phyloP scores from a whole-genome alignment of 495 filamentous ascomycete species.

The Neurospora discreta region DNA sequence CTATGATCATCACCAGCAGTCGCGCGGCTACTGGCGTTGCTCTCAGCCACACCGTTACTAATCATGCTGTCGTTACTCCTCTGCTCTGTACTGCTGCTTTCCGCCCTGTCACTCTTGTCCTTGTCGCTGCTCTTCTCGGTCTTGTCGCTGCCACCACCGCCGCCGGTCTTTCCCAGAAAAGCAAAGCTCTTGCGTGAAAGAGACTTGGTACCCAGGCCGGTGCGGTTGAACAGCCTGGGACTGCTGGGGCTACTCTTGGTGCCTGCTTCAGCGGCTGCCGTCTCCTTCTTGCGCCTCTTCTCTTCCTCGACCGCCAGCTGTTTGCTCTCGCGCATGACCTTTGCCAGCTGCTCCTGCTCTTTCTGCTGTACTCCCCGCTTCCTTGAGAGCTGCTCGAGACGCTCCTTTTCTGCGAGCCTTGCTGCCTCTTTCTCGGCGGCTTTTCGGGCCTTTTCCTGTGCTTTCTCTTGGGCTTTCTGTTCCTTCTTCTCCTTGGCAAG shows the following conservation, averaged over 20 bases:
- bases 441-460: conserved; percentile 54
- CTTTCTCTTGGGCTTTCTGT: conserved; percentile 49
- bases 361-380: conserved; percentile 22
- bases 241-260: conserved; percentile 5
- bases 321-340: conserved; percentile 33
- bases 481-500: conserved; percentile 43
- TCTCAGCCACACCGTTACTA: conserved; percentile 2
- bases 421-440: conserved; percentile 54
- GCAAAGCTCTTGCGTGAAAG: conserved; percentile 41
- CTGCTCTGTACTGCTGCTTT: conserved; percentile 5
- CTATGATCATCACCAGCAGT: not conserved
- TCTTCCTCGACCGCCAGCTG: conserved; percentile 31
- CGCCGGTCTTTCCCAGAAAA: conserved; percentile 24
- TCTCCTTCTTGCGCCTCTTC: conserved; percentile 24
- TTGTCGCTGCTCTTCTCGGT: conserved; percentile 20
- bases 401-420: conserved; percentile 45
- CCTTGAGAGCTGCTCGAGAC: conserved; percentile 21
- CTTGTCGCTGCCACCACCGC: conserved; percentile 14
- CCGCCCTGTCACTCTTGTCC: conserved; percentile 13
- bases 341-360: conserved; percentile 30
- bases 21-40: not conserved
- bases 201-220: conserved; percentile 28
- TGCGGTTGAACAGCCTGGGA: conserved; percentile 28
- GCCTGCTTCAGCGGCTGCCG: not conserved
- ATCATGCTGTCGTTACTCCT: conserved; percentile 5